phyloP scores from a whole-genome alignment of 805 yeast species.

The Metschnikowia colocasiae region DNA sequence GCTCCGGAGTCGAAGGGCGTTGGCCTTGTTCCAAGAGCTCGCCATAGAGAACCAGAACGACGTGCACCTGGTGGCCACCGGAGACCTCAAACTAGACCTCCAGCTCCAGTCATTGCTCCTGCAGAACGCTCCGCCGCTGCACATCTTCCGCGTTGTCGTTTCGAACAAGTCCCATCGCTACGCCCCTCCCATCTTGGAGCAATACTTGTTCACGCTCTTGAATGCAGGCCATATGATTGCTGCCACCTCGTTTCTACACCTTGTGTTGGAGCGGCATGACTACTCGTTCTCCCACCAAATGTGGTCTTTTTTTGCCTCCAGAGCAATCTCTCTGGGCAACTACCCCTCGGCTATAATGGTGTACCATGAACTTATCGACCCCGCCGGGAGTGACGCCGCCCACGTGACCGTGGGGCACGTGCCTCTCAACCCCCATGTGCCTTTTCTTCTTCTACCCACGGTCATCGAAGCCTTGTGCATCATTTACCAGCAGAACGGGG shows the following conservation, averaged over 20 bases:
- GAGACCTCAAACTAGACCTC: background rate
- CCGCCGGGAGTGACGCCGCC: conserved; percentile 7
- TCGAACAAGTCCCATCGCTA: conserved; percentile 6
- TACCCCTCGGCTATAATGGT: conserved; percentile 31
- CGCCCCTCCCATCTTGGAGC: conserved; percentile 21
- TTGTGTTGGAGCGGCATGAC: conserved; percentile 16
- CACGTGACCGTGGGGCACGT: conserved; percentile 6
- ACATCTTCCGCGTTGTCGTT: conserved; percentile 9
- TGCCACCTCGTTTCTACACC: conserved; percentile 26
- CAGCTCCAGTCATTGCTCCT: conserved; percentile 7
- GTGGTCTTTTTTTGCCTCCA: conserved; percentile 30
- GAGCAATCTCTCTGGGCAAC: conserved; percentile 24
- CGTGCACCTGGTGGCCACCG: background rate
- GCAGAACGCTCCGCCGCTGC: background rate
- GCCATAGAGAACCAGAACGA: background rate
- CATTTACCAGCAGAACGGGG: conserved; percentile 27
- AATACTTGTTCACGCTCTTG: conserved; percentile 22
- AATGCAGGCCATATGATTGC: conserved; percentile 21
- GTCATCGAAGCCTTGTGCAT: conserved; percentile 24
- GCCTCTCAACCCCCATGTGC: conserved; percentile 21
- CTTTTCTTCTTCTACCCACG: conserved; percentile 32
- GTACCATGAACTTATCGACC: conserved; percentile 36
- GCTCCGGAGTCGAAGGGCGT: background rate
- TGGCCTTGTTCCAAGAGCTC: background rate
- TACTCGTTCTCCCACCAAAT: conserved; percentile 28